Base-by-base conservation (phyloP, 176 grass and related monocot species). In the Zizania latifolia region DNA sequence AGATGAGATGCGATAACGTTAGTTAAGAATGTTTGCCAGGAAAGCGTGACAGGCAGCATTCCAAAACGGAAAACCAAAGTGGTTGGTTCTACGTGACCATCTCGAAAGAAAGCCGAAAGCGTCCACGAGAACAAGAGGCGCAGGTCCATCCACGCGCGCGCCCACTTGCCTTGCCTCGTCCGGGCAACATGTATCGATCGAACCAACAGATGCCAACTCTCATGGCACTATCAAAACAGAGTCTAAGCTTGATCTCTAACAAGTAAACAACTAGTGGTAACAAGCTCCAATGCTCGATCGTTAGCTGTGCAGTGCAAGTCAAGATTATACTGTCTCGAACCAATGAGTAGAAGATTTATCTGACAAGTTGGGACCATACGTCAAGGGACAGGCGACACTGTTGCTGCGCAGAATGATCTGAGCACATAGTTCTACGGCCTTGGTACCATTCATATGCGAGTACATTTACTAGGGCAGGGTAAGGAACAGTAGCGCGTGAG, bases 21-120 rank as follows among this genome's bases (percentile, higher is more conserved):
- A 58, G 85, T 83, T 83, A 74, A 78, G 85, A 83, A 87, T 83
- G 80, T 83, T 59, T 78, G 61, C 60, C 50, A 53, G 32, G 57
- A 26, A 54, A 66, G 21, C 51, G 68, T 58, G 68, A 54, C 68
- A 41, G 24, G 13, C 38, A 39, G 51, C 60, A 8, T 68, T 83
- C 80, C 8, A 24, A 73, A 68, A 62, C 11, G 85, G 74, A 35
- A 36, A 30, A 40, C 66, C 74, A 0, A 27, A 72, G 66, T 58
- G 50, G 79, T 48, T 59, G 38, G 66, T 72, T 87, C 36, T 27
- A 72, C 39, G 38, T 58, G 61, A 8, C 85, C 65, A 51, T 65
- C 66, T 82, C 68, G 59, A 72, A 78, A 51, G 79, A 15, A 60
- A 82, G 38, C 74, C 68, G 5, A 28, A 68, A 61, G 10, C 29